phyloP scores from a whole-genome alignment of 208 protist species.

The Trichomonas tenax region DNA sequence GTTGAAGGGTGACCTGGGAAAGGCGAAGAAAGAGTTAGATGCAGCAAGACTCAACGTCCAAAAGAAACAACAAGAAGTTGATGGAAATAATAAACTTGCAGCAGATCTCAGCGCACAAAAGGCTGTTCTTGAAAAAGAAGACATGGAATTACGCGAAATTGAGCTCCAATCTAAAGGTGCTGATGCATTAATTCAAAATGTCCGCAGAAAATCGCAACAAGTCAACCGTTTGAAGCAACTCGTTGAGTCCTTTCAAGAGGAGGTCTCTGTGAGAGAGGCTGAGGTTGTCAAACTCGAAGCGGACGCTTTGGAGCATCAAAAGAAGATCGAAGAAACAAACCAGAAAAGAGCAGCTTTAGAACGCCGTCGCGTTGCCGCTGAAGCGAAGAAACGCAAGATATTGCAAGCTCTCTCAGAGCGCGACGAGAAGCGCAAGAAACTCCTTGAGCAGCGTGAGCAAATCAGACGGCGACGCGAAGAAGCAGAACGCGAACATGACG shows the following conservation, averaged over 20 bases:
- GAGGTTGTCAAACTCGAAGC: not conserved
- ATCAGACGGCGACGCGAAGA: not conserved
- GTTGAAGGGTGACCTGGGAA: not conserved
- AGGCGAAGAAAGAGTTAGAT: not conserved
- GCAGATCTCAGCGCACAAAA: not conserved
- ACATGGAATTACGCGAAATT: not conserved
- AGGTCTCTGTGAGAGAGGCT: not conserved
- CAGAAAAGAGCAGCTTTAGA: not conserved
- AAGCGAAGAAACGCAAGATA: not conserved
- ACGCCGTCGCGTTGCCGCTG: not conserved
- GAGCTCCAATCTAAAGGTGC: not conserved
- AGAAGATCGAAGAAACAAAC: conserved; percentile 17
- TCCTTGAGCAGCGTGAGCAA: not conserved
- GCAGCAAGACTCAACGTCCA: not conserved
- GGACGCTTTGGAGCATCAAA: not conserved
- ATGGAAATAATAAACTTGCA: not conserved
- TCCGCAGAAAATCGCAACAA: not conserved
- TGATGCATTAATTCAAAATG: not conserved
- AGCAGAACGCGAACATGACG: not conserved
- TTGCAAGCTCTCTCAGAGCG: not conserved
- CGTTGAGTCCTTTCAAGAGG: not conserved
- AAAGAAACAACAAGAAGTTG: not conserved
- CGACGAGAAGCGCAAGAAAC: not conserved
- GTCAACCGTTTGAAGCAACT: not conserved
- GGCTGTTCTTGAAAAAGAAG: not conserved